A percentile compares a stretch with the other conserved stretches of the same genome.
Evolutionary conservation across 306 rosid genomes (phyloP).

Genomic region (Vicia villosa): DNA sequence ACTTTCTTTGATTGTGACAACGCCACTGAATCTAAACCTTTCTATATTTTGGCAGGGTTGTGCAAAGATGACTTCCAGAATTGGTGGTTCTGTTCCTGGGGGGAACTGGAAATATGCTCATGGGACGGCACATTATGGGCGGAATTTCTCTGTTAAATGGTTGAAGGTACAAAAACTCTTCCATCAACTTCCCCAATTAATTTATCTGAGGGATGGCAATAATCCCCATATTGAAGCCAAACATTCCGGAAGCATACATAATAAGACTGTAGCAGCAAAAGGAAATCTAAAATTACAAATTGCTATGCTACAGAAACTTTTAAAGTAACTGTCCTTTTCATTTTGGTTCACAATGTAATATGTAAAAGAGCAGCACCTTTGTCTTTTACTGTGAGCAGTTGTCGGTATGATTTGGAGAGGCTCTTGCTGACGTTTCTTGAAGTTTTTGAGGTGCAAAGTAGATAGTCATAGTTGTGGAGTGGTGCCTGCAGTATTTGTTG

Average conservation of each 20-base stretch:
- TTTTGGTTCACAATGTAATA: background rate
- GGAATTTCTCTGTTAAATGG: slow-evolving; percentile 95
- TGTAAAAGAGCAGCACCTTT: slow-evolving; percentile 2
- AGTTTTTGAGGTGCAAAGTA: slow-evolving; percentile 12
- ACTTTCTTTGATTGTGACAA: slow-evolving; percentile 16
- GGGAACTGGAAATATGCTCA: slow-evolving; percentile 99
- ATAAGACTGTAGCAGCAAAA: slow-evolving; percentile 24
- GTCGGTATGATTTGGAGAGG: slow-evolving; percentile 6
- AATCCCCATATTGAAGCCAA: background rate
- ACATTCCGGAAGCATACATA: background rate
- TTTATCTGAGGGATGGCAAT: slow-evolving; percentile 23
- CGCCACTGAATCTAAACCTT: slow-evolving; percentile 26
- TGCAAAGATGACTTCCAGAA: slow-evolving; percentile 99
- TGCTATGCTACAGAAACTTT: slow-evolving; percentile 3
- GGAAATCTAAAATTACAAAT: slow-evolving; percentile 18
- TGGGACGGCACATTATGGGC: slow-evolving; percentile 98
- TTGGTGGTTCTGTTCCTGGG: slow-evolving; percentile 91
- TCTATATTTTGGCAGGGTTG: slow-evolving; percentile 72
- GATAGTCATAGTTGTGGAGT: slow-evolving; percentile 27
- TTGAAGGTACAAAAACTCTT: slow-evolving; percentile 62
- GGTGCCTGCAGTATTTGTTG: background rate
- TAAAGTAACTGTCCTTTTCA: background rate
- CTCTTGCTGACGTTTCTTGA: slow-evolving; percentile 6
- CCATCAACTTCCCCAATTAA: slow-evolving; percentile 17
- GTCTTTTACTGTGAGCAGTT: slow-evolving; percentile 18